Evolutionary conservation across 2,329 filamentous ascomycete species (phyloP), one percentile per base, ranked within the genome.

Genomic region (Colletotrichum sp.): DNA sequence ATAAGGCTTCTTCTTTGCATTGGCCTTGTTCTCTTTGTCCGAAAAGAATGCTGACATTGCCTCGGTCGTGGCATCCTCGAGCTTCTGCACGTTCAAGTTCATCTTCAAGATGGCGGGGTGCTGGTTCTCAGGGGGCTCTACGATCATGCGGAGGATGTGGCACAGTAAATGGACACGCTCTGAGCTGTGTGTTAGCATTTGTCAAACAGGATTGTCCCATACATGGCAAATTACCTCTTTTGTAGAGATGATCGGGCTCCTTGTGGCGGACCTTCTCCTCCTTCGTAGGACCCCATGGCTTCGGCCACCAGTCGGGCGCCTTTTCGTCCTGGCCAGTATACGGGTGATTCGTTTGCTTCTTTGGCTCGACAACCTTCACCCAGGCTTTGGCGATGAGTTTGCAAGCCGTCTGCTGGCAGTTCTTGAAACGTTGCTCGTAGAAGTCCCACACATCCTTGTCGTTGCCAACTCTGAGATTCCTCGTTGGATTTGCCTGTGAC

Each of bases 351-450:
- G 93, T 93, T 83, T 95, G 94, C 83, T 96, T 96, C 84, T 94
- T 95, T 0, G 94, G 94, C 79, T 94, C 93, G 3, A 95, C 91
- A 3, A 91, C 88, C 81, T 95, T 95, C 75, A 96, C 92, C 91
- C 94, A 95, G 13, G 91, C 92, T 82, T 95, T 96, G 39, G 92
- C 92, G 69, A 95, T 92, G 30, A 92, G 86, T 83, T 95, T 95
- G 84, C 93, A 93, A 8, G 92, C 90, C 3, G 91, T 90, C 79
- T 96, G 94, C 80, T 95, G 93, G 79, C 93, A 90, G 74, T 90
- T 90, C 77, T 90, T 91, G 81, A 95, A 92, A 1, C 91, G 86
- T 55, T 89, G 87, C 64, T 90, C 87, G 78, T 94, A 93, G 77
- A 93, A 93, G 10, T 86, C 86, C 84, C 89, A 90, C 3, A 94